Evolutionary conservation across 495 filamentous ascomycete genomes (phyloP).

Genomic region (Penicillium tannophilum): DNA sequence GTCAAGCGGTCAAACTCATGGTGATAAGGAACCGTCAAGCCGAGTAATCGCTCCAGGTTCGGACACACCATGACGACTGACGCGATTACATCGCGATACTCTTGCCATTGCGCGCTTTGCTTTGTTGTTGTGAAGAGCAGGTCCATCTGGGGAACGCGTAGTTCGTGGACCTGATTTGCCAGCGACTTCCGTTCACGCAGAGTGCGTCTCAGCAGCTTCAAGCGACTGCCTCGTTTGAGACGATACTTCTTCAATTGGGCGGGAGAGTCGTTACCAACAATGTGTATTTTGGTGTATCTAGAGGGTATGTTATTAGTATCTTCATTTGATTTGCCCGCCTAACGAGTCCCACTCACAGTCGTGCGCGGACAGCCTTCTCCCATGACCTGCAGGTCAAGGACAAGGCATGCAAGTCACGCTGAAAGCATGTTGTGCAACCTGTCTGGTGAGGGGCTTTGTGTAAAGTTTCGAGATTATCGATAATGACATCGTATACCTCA

Average conservation of each 20-base stretch:
- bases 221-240: slow-evolving; percentile 64
- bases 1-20: slow-evolving; percentile 75
- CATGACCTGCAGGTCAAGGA: slow-evolving; percentile 68
- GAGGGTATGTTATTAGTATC: slow-evolving; percentile 14
- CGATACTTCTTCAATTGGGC: slow-evolving; percentile 67
- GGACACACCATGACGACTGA: slow-evolving; percentile 86
- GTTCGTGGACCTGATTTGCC: slow-evolving; percentile 70
- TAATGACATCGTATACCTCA: slow-evolving; percentile 59
- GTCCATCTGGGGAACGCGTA: slow-evolving; percentile 68
- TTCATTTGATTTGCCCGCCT: background rate
- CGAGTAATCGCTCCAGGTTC: slow-evolving; percentile 75
- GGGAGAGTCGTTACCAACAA: slow-evolving; percentile 68
- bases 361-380: slow-evolving; percentile 63
- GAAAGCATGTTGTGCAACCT: slow-evolving; percentile 74
- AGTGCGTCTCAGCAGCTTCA: slow-evolving; percentile 76
- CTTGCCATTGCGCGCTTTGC: slow-evolving; percentile 50
- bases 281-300: slow-evolving; percentile 70
- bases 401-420: slow-evolving; percentile 71
- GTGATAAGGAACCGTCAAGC: slow-evolving; percentile 69
- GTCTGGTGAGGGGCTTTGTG: slow-evolving; percentile 47
- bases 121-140: slow-evolving; percentile 52
- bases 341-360: slow-evolving; percentile 54
- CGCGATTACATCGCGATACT: slow-evolving; percentile 72
- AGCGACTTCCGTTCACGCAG: slow-evolving; percentile 68
- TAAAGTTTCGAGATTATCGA: slow-evolving; percentile 51